Evolutionary conservation across 805 yeast genomes (phyloP).

Genomic region (Schizosaccharomyces pombe): ASM294v3 CU329670.1:459001-459500

Average conservation of each 20-base stretch:
- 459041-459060: conserved; percentile 26
- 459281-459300: conserved; percentile 57
- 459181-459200: neutral
- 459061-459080: conserved; percentile 28
- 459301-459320: conserved; percentile 42
- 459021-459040: conserved; percentile 34
- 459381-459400: conserved; percentile 31
- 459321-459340: conserved; percentile 55
- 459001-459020: conserved; percentile 17
- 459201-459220: neutral
- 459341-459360: conserved; percentile 45
- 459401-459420: conserved; percentile 71
- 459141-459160: neutral
- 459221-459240: conserved; percentile 56
- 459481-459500: conserved; percentile 17
- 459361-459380: conserved; percentile 30
- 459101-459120: conserved; percentile 49
- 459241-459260: conserved; percentile 65
- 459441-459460: conserved; percentile 56
- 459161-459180: neutral
- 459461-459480: conserved; percentile 42
- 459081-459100: conserved; percentile 23
- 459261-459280: conserved; percentile 38
- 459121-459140: conserved; percentile 21
- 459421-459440: conserved; percentile 81